Evolutionary conservation across 106 monocot species (phyloP).

Genomic region (Apostasia ramifera): DNA sequence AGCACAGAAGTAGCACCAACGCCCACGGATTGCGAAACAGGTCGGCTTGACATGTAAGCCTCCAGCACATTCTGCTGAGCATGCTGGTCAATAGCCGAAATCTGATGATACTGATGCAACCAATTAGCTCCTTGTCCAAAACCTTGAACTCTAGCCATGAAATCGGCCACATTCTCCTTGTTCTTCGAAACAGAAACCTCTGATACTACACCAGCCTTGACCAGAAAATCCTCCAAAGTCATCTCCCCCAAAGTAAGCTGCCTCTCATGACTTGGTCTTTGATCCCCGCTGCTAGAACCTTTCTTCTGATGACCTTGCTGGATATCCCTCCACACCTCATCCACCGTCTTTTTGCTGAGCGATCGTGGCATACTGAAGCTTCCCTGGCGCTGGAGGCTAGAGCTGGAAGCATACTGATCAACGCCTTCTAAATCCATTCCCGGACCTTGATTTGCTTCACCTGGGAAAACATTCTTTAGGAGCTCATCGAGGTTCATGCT

Average conservation of each 20-base stretch:
- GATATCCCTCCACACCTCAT: slow-evolving; percentile 76
- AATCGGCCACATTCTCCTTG: slow-evolving; percentile 12
- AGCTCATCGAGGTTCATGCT: slow-evolving; percentile 94
- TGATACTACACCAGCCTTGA: slow-evolving; percentile 57
- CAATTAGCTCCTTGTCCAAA: slow-evolving; percentile 18
- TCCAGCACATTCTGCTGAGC: slow-evolving; percentile 31
- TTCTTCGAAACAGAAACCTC: slow-evolving; percentile 17
- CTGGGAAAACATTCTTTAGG: slow-evolving; percentile 44
- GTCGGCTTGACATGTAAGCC: slow-evolving; percentile 21
- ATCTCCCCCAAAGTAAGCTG: slow-evolving; percentile 65
- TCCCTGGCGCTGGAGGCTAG: slow-evolving; percentile 43
- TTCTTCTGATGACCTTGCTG: slow-evolving; percentile 31
- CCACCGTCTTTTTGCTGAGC: slow-evolving; percentile 71
- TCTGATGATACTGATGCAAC: slow-evolving; percentile 36
- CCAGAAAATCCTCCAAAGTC: slow-evolving; percentile 76
- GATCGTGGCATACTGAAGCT: slow-evolving; percentile 42
- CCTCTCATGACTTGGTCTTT: slow-evolving; percentile 27
- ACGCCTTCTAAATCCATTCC: slow-evolving; percentile 6
- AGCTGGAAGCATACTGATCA: slow-evolving; percentile 20
- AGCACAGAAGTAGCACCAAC: slow-evolving; percentile 17
- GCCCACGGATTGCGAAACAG: slow-evolving; percentile 12
- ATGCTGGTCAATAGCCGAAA: slow-evolving; percentile 20
- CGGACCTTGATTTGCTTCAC: slow-evolving; percentile 22
- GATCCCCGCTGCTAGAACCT: slow-evolving; percentile 1
- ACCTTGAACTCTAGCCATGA: slow-evolving; percentile 13